These are phyloP conservation scores for Trichosporon sp. DNA, from an alignment of 1,284 basidiomycete species.

Conservation along the genomic window DNA sequence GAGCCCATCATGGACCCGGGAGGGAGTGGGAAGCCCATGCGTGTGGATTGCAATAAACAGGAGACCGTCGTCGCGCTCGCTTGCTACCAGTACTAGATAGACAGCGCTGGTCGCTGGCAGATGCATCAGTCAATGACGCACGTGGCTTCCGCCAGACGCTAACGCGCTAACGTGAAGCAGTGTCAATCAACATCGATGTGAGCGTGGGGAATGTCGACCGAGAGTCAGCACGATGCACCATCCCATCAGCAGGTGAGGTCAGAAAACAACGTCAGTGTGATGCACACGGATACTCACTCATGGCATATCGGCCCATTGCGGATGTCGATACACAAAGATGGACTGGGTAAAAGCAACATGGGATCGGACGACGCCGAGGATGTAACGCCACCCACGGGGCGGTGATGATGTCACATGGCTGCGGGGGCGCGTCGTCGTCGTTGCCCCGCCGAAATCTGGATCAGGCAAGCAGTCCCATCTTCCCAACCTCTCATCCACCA, in stretches of 20 bases:
- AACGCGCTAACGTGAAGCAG: neutral
- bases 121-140: neutral
- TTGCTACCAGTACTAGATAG: constrained; percentile 1
- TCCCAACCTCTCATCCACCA: constrained; percentile 12
- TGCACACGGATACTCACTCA: neutral
- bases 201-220: no score
- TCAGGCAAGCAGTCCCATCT: neutral
- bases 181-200: no score
- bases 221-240: no score
- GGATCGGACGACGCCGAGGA: neutral
- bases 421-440: constrained; percentile 7
- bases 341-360: neutral
- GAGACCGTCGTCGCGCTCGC: neutral
- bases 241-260: no score
- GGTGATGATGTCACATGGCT: constrained; percentile 10
- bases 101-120: neutral
- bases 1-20: neutral
- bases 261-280: neutral
- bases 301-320: no score
- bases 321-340: neutral
- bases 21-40: neutral
- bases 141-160: neutral
- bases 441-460: neutral
- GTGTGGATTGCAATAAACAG: neutral
- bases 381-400: neutral